These are phyloP conservation scores for Cutaneotrichosporon dermatis DNA, from an alignment of 1,284 basidiomycete genomes.

Conservation along the genomic window DNA sequence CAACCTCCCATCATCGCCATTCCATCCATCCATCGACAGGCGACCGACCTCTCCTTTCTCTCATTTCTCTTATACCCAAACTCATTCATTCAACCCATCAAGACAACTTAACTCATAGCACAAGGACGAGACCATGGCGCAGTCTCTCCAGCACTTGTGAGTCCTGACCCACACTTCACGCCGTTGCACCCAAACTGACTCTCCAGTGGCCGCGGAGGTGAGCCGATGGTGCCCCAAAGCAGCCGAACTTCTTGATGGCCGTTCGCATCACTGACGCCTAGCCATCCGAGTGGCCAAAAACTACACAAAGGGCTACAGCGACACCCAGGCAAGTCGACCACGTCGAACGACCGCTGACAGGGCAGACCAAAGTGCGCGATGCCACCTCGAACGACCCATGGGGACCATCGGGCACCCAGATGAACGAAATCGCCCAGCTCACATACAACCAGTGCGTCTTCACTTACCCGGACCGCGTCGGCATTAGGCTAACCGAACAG, in stretches of 20 bases:
- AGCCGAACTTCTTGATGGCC: background rate
- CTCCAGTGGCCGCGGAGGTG: conserved; percentile 45
- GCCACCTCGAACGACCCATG: conserved; percentile 99
- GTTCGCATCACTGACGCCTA: conserved; percentile 11
- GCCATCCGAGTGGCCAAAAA: conserved; percentile 86
- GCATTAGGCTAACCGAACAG: conserved; percentile 50
- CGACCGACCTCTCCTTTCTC: no score
- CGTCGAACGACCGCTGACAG: background rate
- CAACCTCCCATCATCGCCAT: no score
- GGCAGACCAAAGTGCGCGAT: conserved; percentile 88
- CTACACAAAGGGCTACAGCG: conserved; percentile 90
- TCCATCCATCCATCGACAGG: no score
- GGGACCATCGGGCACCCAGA: conserved; percentile 96
- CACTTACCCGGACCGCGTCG: background rate
- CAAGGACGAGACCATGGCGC: conserved; percentile 26
- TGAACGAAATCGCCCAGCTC: conserved; percentile 98
- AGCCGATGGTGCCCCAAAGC: conserved; percentile 8
- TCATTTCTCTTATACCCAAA: no score
- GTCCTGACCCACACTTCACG: conserved; percentile 7
- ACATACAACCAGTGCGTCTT: conserved; percentile 87
- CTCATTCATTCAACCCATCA: background rate
- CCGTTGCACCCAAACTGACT: background rate
- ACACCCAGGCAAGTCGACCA: conserved; percentile 51
- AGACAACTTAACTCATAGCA: background rate
- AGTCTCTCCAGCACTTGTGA: conserved; percentile 46